These are phyloP conservation scores for Aspergillus tubingensis DNA, from an alignment of 2,329 filamentous ascomycete species.

Conservation along the genomic window DNA sequence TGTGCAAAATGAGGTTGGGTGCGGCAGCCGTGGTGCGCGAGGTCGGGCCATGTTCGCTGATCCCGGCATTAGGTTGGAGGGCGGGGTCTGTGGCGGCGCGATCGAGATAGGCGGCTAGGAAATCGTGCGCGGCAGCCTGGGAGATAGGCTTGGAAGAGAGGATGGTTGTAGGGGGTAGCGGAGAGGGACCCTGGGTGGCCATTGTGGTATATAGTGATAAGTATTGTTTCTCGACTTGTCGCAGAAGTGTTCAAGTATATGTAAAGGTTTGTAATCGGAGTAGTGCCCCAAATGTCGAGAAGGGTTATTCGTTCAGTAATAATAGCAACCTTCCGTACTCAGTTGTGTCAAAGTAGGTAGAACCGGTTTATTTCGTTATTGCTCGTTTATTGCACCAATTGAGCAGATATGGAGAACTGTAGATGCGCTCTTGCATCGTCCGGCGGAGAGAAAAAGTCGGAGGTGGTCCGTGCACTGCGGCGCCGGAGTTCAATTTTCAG, in stretches of 20 bases:
- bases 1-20: slow-evolving; percentile 47
- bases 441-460: slow-evolving; percentile 14
- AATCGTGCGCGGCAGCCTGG: slow-evolving; percentile 43
- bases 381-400: neutral
- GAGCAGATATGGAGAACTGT: neutral
- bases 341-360: too few relatives aligned
- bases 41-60: slow-evolving; percentile 47
- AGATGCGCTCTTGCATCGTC: slow-evolving; percentile 3
- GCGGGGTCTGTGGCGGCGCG: slow-evolving; percentile 45
- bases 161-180: slow-evolving; percentile 42
- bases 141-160: slow-evolving; percentile 39
- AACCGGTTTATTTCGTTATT: too few relatives aligned
- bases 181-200: slow-evolving; percentile 38
- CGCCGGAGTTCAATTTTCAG: slow-evolving; percentile 37
- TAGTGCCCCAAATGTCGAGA: neutral
- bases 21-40: slow-evolving; percentile 44
- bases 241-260: neutral
- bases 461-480: slow-evolving; percentile 36
- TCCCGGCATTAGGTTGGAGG: slow-evolving; percentile 47
- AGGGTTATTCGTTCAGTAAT: too few relatives aligned
- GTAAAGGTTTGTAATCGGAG: neutral
- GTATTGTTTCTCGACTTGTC: neutral
- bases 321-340: too few relatives aligned
- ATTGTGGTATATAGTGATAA: slow-evolving; percentile 28
- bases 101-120: slow-evolving; percentile 46